Evolutionary conservation across 768 basidiomycete species (phyloP), one percentile per base, ranked within the genome.

Genomic region (Aureoboletus auriporus): DNA sequence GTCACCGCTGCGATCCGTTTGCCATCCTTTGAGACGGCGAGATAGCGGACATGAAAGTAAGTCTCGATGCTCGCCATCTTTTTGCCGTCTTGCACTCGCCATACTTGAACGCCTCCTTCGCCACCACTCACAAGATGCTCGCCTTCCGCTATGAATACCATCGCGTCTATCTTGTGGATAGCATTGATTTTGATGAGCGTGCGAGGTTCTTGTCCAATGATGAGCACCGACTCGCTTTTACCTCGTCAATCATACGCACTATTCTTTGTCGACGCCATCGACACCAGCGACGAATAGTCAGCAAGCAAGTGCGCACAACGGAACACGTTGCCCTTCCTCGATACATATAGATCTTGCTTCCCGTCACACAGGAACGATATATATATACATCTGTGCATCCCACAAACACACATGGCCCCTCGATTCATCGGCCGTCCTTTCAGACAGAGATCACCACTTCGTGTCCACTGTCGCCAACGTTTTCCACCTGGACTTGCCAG

Each of bases 1-100:
- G 4, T 5, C 2, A 49, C 52, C 3, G 43, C 44, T 14, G 35
- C 52, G n/a, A 53, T 53, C 35, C 40, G 50, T 13, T 33, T 33
- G 31, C 31, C 31, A 4, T 33, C 31, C 11, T 16, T 26, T 20
- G 8, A 14, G 14, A 16, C n/a, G 8, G n/a, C 14, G 31, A 33
- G 10, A 33, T 10, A 33, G 31, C 13, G 13, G 31, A 33, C 31
- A 10, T 13, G 13, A 10, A 13, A 10, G 13, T 33, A 11, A 10
- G 31, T 33, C 6, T 33, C 31, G 29, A 44, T 36, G 8, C 20
- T 42, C 12, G 42, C 20, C 29, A 23, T 17, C 17, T 12, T n/a
- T 14, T 16, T 17, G 11, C 44, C 44, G n/a, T 50, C 46, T 23
- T 38, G 26, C 29, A 50, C 39, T 16, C 37, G 39, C 47, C 47